Evolutionary conservation across 768 basidiomycete genomes (phyloP).

Genomic region (Lyophyllum shimeji): DNA sequence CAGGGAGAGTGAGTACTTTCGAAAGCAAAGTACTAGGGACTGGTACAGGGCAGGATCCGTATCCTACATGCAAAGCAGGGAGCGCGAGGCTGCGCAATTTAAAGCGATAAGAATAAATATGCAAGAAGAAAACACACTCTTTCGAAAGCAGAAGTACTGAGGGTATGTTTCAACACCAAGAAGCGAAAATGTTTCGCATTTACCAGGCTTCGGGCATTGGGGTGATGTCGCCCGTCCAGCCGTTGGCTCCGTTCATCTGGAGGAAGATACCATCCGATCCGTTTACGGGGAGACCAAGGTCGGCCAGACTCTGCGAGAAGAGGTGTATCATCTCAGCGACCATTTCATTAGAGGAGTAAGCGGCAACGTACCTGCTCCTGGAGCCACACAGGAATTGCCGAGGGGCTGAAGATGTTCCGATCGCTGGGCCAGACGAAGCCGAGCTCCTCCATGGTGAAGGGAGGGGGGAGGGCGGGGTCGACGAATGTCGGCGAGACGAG

Average conservation of each 20-base stretch:
- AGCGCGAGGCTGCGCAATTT: neutral
- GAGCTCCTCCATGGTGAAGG: slow-evolving; percentile 84
- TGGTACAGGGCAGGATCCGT: neutral
- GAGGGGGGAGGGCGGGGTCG: slow-evolving; percentile 52
- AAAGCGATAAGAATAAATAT: neutral
- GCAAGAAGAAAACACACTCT: neutral
- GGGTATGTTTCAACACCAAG: neutral
- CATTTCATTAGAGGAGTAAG: neutral
- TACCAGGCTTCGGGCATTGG: slow-evolving; percentile 86
- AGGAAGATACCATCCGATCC: slow-evolving; percentile 91
- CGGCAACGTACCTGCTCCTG: slow-evolving; percentile 74
- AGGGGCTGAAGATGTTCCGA: slow-evolving; percentile 69
- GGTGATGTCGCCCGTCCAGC: slow-evolving; percentile 76
- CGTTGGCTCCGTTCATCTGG: slow-evolving; percentile 65
- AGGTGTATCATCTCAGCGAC: neutral
- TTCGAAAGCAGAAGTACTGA: neutral
- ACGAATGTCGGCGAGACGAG: slow-evolving; percentile 60
- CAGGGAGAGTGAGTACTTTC: neutral
- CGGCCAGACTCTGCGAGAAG: slow-evolving; percentile 68
- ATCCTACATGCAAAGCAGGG: neutral
- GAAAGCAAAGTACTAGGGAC: neutral
- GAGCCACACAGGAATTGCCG: slow-evolving; percentile 86
- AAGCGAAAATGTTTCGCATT: slow-evolving; percentile 19
- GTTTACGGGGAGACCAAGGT: slow-evolving; percentile 89
- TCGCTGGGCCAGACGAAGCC: slow-evolving; percentile 74